Percentiles rank a stretch among this genome's conserved stretches.
phyloP scores from a whole-genome alignment of 371 early-diverging fungal species.

The Rhizopus sp. region DNA sequence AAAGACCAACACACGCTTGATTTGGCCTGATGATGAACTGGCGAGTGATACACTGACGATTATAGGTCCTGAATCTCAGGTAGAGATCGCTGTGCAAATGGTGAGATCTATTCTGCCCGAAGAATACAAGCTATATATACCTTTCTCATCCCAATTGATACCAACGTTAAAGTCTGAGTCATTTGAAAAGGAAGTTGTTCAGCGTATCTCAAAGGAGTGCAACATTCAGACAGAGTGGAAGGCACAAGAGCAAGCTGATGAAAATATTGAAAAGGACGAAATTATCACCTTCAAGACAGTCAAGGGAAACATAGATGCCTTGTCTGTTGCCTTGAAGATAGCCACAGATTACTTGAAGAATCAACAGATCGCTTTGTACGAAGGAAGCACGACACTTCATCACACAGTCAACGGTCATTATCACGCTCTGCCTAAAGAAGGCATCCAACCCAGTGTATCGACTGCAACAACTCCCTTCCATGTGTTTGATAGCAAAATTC shows the following conservation, averaged over 20 bases:
- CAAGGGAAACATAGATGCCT: constrained; percentile 21
- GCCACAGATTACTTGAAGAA: constrained; percentile 20
- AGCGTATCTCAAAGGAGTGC: constrained; percentile 8
- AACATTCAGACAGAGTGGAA: constrained; percentile 8
- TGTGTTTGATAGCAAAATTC: constrained; percentile 13
- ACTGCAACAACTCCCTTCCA: constrained; percentile 3
- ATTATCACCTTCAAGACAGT: constrained; percentile 17
- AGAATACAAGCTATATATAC: constrained; percentile 35
- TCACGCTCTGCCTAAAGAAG: neutral
- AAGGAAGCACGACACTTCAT: constrained; percentile 20
- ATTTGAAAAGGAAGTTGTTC: constrained; percentile 11
- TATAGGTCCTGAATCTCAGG: constrained; percentile 42
- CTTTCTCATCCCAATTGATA: constrained; percentile 27
- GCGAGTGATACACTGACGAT: constrained; percentile 34
- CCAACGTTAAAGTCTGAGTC: constrained; percentile 18
- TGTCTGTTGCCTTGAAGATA: constrained; percentile 19
- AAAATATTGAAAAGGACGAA: constrained; percentile 12
- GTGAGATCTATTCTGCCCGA: constrained; percentile 35
- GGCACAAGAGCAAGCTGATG: neutral
- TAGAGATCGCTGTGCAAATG: constrained; percentile 30
- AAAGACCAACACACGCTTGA: constrained; percentile 45
- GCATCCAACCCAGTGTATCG: neutral
- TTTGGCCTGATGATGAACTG: constrained; percentile 51
- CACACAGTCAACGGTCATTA: neutral
- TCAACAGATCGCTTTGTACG: constrained; percentile 24